Conservation (phyloP, 2,329 filamentous ascomycete genomes). For the Ophiocordyceps polyrhachis-furcata region DNA sequence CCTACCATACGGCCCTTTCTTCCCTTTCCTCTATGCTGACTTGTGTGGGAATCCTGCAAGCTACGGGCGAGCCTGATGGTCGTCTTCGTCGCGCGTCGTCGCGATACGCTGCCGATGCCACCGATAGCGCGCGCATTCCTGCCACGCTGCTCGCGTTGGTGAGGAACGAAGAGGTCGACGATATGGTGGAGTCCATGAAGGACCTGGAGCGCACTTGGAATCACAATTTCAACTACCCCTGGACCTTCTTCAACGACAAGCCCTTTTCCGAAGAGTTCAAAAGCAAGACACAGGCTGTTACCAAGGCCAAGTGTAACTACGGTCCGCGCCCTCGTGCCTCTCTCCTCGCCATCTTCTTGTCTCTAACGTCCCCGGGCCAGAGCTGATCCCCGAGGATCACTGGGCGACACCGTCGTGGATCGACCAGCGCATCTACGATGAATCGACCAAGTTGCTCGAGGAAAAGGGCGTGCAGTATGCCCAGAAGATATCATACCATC, state of each 20-base stretch:
- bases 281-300: constrained; percentile 55
- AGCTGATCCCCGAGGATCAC: constrained; percentile 83
- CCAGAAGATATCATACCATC: constrained; percentile 76
- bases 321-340: constrained; percentile 30
- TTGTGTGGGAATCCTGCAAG: constrained; percentile 22
- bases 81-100: constrained; percentile 53
- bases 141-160: constrained; percentile 85
- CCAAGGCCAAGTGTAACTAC: constrained; percentile 75
- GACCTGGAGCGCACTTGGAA: constrained; percentile 96
- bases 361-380: constrained; percentile 21
- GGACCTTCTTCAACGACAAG: constrained; percentile 97
- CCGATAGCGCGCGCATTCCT: constrained; percentile 69
- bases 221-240: constrained; percentile 97
- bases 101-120: constrained; percentile 59
- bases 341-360: neutral
- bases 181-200: constrained; percentile 71
- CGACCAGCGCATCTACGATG: constrained; percentile 65
- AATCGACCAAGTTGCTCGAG: constrained; percentile 66
- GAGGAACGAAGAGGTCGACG: constrained; percentile 72
- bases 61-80: constrained; percentile 67
- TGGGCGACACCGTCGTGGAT: constrained; percentile 91
- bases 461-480: constrained; percentile 84
- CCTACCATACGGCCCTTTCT: neutral
- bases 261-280: constrained; percentile 93
- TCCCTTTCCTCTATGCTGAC: neutral